Base-by-base conservation (phyloP, 495 filamentous ascomycete species). In the Entonaema liquescens region DNA sequence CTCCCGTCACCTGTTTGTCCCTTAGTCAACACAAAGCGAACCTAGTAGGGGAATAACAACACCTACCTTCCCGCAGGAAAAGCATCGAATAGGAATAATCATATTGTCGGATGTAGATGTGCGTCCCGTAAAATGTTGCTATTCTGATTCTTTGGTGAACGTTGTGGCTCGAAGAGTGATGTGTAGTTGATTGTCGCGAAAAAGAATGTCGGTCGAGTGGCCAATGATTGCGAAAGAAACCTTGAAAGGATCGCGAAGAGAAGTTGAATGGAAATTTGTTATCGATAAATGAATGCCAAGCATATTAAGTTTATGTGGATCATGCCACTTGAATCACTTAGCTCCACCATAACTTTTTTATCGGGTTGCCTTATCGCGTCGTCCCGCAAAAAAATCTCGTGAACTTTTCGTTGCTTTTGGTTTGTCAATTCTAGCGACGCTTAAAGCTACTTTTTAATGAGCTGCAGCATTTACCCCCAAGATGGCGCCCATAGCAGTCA, bases 31-130 rank as follows among this genome's bases (percentile, higher is more conserved):
- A 72, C 65, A 61, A 65, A 61, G 25, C 49, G 17, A 35, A 21
- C 17, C 13, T 12, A 42, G 36, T 2, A 13, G 23, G 25, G 9
- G 36, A 5, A 21, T 57, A 31, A 25, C 17, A 44, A 42, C n/a
- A 58, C 57, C 26, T 79, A 97, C 95, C 91, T 98, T 99, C 76
- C 95, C 95, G 78, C 95, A 99, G 57, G 95, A 98, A 83, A 99
- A 99, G 83, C 95, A 99, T 67, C 95, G 92, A 68, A 99, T 91
- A 1, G 95, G 95, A 74, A 99, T 98, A 79, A 99, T 99, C 95
- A 99, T 99, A 54, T 80, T 88, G 82, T 58, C 36, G 55, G 6
- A 4, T 52, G 25, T 36, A 54, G 49, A 17, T 59, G 21, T 29
- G 25, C 53, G 59, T 49, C 42, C 44, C 17, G 55, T 68, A 58